phyloP scores from a whole-genome alignment of 768 basidiomycete species.

The Imleria badia region DNA sequence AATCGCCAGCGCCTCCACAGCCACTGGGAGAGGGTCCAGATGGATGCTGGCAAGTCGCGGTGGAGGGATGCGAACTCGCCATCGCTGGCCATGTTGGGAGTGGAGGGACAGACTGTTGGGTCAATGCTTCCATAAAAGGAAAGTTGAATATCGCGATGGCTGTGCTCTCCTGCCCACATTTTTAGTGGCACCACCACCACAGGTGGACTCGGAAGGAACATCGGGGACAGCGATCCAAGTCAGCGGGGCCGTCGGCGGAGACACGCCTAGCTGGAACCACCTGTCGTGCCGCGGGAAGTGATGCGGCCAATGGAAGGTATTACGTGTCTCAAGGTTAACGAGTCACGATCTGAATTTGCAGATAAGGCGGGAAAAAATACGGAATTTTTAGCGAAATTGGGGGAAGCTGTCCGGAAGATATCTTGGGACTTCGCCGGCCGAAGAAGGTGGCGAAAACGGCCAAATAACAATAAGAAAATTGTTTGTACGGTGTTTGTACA shows the following conservation, averaged over 20 bases:
- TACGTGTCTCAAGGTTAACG: conserved; percentile 32
- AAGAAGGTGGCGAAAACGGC: conserved; percentile 26
- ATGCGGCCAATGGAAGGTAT: conserved; percentile 25
- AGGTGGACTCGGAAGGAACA: conserved; percentile 17
- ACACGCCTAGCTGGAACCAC: conserved; percentile 4
- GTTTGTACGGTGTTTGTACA: conserved; percentile 41
- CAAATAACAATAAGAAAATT: conserved; percentile 48
- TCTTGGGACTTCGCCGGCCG: conserved; percentile 39
- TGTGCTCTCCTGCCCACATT: conserved; percentile 4
- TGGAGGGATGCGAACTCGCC: not conserved
- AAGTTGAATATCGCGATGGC: conserved; percentile 26
- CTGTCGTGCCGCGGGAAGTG: conserved; percentile 33
- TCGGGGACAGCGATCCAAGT: conserved; percentile 12
- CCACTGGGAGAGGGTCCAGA: conserved; percentile 15
- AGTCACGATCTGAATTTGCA: conserved; percentile 33
- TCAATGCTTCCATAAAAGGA: conserved; percentile 24
- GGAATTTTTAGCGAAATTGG: conserved; percentile 32
- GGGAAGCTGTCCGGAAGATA: conserved; percentile 17
- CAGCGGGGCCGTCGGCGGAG: conserved; percentile 35
- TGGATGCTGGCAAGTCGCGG: not conserved
- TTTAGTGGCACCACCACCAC: not conserved
- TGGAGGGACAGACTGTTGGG: conserved; percentile 19
- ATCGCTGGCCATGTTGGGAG: conserved; percentile 7
- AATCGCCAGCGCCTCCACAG: conserved; percentile 23
- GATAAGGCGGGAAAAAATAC: conserved; percentile 34